A percentile compares a stretch with the other conserved stretches of the same genome.
phyloP scores from a whole-genome alignment of 1,139 yeast species.

The Maudiozyma humilis region DNA sequence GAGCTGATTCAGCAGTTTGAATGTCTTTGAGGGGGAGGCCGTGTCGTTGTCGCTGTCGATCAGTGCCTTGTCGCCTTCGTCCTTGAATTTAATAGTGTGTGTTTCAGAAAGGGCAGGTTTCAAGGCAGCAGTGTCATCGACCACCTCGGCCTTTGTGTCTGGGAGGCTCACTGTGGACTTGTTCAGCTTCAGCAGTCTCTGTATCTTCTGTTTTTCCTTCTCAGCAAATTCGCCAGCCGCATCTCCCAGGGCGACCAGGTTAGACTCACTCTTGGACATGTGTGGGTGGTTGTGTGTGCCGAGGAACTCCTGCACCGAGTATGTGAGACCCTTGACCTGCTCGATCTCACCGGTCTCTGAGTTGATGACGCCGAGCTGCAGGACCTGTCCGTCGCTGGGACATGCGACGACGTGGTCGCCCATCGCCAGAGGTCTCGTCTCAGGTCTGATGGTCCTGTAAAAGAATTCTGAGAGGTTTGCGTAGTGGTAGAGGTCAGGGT shows the following conservation, averaged over 20 bases:
- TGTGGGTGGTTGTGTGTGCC: slow-evolving; percentile 45
- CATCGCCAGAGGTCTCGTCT: slow-evolving; percentile 64
- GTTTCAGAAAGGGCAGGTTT: background rate
- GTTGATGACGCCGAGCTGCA: slow-evolving; percentile 73
- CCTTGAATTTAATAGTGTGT: slow-evolving; percentile 43
- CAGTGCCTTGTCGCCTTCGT: slow-evolving; percentile 52
- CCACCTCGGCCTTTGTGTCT: background rate
- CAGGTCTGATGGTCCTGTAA: slow-evolving; percentile 73
- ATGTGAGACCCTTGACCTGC: slow-evolving; percentile 94
- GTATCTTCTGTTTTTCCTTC: slow-evolving; percentile 76
- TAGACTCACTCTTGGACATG: slow-evolving; percentile 25
- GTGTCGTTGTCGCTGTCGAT: slow-evolving; percentile 37
- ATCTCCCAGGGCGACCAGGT: slow-evolving; percentile 18
- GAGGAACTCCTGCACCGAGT: slow-evolving; percentile 78
- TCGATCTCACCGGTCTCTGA: slow-evolving; percentile 75
- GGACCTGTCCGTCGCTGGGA: slow-evolving; percentile 89
- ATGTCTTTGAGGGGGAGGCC: slow-evolving; percentile 28
- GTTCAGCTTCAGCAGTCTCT: slow-evolving; percentile 60
- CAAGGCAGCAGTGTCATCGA: background rate
- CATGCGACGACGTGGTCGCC: slow-evolving; percentile 58
- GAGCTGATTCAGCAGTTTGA: slow-evolving; percentile 25
- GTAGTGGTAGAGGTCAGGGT: slow-evolving; percentile 67
- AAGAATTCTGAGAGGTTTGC: slow-evolving; percentile 84
- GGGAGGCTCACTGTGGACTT: background rate
- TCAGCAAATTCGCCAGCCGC: slow-evolving; percentile 35